Percentiles rank a stretch among this genome's conserved stretches.
These are phyloP conservation scores for Pleurotus ostreatus DNA, from an alignment of 768 basidiomycete genomes.

Conservation along the genomic window DNA sequence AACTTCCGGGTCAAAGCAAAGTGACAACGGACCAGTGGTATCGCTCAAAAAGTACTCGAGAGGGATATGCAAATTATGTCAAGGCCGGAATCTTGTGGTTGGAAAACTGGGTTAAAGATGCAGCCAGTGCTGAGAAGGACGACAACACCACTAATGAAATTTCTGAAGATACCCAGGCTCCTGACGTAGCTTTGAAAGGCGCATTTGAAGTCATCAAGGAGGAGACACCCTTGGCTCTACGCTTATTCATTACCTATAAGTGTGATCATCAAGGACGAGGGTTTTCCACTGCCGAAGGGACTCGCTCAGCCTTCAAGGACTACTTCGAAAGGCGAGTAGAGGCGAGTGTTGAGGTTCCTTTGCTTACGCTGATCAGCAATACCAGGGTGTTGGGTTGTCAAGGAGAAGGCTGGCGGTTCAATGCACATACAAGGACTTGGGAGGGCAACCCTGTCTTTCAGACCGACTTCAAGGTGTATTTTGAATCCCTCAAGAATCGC, in stretches of 20 bases:
- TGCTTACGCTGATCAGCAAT: no score
- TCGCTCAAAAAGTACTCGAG: constrained; percentile 12
- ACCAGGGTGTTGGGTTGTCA: constrained; percentile 13
- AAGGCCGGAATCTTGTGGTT: constrained; percentile 14
- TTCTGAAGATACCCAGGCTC: not conserved
- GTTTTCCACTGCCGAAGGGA: constrained; percentile 13
- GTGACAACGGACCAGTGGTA: constrained; percentile 17
- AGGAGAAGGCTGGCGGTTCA: constrained; percentile 16
- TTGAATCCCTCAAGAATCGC: constrained; percentile 7
- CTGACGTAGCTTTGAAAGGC: not conserved
- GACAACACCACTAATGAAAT: not conserved
- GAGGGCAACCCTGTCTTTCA: constrained; percentile 18
- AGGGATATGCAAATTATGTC: constrained; percentile 16
- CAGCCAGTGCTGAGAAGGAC: no score
- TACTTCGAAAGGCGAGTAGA: constrained; percentile 14
- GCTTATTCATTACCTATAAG: constrained; percentile 15
- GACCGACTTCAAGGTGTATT: constrained; percentile 7
- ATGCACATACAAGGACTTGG: constrained; percentile 11
- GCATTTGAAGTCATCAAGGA: constrained; percentile 13
- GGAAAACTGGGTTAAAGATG: not conserved
- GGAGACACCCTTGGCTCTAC: constrained; percentile 12
- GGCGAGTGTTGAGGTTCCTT: no score
- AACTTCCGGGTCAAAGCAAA: constrained; percentile 11
- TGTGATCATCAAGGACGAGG: constrained; percentile 14
- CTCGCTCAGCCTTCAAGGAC: constrained; percentile 14